A percentile compares a stretch with the other conserved stretches of the same genome.
phyloP scores from a whole-genome alignment of 768 basidiomycete species.

The Panellus pusillus region DNA sequence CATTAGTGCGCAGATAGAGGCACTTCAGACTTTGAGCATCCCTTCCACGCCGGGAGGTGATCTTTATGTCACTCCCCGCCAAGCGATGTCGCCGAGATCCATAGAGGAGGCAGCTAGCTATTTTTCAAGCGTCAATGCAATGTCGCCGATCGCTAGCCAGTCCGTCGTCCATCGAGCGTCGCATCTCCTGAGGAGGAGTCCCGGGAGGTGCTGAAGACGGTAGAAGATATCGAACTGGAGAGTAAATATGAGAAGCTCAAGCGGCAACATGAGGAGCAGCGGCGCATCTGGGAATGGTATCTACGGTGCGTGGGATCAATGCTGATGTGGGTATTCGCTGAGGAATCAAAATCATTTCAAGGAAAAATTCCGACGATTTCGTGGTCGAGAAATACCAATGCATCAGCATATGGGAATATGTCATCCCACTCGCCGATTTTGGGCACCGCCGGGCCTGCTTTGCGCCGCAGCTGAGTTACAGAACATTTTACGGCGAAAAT shows the following conservation, averaged over 20 bases:
- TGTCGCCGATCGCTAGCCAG: conserved; percentile 19
- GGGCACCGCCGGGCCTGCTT: conserved; percentile 74
- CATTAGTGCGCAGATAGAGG: conserved; percentile 18
- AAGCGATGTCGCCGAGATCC: conserved; percentile 22
- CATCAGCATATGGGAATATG: conserved; percentile 78
- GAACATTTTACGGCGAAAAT: conserved; percentile 90
- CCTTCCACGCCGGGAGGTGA: conserved; percentile 28
- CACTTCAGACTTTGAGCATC: conserved; percentile 37
- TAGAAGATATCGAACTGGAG: conserved; percentile 70
- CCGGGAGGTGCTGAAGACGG: conserved; percentile 54
- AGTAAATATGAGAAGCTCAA: conserved; percentile 69
- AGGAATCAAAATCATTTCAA: neutral
- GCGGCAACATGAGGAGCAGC: conserved; percentile 83
- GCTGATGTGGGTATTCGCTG: neutral
- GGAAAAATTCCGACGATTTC: conserved; percentile 80
- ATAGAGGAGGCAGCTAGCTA: conserved; percentile 39
- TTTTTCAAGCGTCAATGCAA: conserved; percentile 38
- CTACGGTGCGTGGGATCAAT: conserved; percentile 38
- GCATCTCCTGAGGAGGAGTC: conserved; percentile 33
- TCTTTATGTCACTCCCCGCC: conserved; percentile 14
- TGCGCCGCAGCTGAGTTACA: conserved; percentile 67
- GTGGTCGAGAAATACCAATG: conserved; percentile 92
- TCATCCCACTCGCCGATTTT: conserved; percentile 70
- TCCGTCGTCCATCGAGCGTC: conserved; percentile 29
- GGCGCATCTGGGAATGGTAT: conserved; percentile 96